Evolutionary conservation across 2,329 filamentous ascomycete genomes (phyloP).

Genomic region (Aspergillus sp.): DNA sequence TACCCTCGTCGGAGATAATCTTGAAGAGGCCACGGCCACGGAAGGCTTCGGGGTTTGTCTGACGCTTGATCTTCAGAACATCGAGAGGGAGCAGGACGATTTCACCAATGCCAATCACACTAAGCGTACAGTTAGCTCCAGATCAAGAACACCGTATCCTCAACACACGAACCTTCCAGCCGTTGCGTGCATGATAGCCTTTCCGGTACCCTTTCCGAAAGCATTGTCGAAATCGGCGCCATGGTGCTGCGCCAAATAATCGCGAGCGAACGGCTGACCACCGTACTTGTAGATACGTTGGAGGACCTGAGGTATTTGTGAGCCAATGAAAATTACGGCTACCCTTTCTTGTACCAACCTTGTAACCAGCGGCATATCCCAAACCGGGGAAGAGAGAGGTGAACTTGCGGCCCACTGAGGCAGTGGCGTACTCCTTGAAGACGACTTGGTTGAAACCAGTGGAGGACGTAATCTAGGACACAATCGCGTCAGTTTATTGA

Average conservation of each 20-base stretch:
- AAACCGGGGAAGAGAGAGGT: constrained; percentile 95
- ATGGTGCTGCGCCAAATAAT: constrained; percentile 80
- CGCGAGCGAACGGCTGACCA: constrained; percentile 90
- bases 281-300: constrained; percentile 99
- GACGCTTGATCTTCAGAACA: constrained; percentile 98
- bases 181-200: constrained; percentile 96
- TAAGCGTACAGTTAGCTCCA: constrained; percentile 33
- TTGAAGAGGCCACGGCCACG: constrained; percentile 84
- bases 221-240: constrained; percentile 79
- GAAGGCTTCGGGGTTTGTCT: constrained; percentile 99
- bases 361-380: constrained; percentile 96
- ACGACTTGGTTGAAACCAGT: constrained; percentile 82
- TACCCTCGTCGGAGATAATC: constrained; percentile 91
- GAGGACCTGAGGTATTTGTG: constrained; percentile 56
- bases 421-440: constrained; percentile 83
- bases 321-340: constrained; percentile 11
- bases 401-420: constrained; percentile 73
- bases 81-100: constrained; percentile 93
- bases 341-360: constrained; percentile 53
- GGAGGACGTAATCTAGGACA: constrained; percentile 53
- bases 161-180: constrained; percentile 69
- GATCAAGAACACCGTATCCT: neutral
- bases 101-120: constrained; percentile 94
- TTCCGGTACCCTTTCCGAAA: constrained; percentile 95
- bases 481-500: constrained; percentile 19